Percentiles rank a stretch among this genome's conserved stretches.
These are phyloP conservation scores for Trichoderma sp. DNA, from an alignment of 2,329 filamentous ascomycete species.

Conservation along the genomic window DNA sequence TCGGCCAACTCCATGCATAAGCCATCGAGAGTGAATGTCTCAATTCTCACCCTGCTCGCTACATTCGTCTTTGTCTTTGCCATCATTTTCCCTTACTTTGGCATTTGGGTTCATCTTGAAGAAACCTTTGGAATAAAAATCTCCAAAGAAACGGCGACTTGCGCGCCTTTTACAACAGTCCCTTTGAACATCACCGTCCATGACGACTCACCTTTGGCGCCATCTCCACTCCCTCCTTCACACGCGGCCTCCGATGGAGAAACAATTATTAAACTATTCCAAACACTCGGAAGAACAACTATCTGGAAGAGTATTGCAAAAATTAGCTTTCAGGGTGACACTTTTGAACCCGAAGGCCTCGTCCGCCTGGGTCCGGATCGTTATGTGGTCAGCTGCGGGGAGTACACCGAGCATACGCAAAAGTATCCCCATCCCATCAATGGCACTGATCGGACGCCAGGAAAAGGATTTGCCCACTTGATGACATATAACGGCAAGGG, in stretches of 20 bases:
- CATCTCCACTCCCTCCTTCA: constrained; percentile 35
- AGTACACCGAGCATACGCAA: constrained; percentile 40
- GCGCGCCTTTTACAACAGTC: neutral
- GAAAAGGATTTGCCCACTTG: constrained; percentile 44
- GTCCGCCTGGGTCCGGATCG: constrained; percentile 42
- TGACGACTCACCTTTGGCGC: constrained; percentile 32
- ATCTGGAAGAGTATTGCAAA: constrained; percentile 42
- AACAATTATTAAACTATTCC: constrained; percentile 38
- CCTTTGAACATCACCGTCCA: constrained; percentile 35
- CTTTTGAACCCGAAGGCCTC: constrained; percentile 49
- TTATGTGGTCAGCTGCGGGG: constrained; percentile 44
- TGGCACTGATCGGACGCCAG: constrained; percentile 47
- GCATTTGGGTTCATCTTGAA: neutral
- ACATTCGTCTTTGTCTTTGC: neutral
- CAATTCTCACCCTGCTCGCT: neutral
- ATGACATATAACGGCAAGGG: constrained; percentile 45
- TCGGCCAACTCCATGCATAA: neutral
- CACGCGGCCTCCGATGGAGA: constrained; percentile 35
- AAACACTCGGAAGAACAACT: constrained; percentile 38
- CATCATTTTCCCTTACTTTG: neutral
- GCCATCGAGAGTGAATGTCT: neutral
- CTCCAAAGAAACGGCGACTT: neutral
- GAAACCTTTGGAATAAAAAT: too few species aligned
- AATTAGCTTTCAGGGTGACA: constrained; percentile 43
- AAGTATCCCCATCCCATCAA: constrained; percentile 46